Evolutionary conservation across 2,329 filamentous ascomycete species (phyloP), one percentile per base, ranked within the genome.

Genomic region (Clonostachys sp.): DNA sequence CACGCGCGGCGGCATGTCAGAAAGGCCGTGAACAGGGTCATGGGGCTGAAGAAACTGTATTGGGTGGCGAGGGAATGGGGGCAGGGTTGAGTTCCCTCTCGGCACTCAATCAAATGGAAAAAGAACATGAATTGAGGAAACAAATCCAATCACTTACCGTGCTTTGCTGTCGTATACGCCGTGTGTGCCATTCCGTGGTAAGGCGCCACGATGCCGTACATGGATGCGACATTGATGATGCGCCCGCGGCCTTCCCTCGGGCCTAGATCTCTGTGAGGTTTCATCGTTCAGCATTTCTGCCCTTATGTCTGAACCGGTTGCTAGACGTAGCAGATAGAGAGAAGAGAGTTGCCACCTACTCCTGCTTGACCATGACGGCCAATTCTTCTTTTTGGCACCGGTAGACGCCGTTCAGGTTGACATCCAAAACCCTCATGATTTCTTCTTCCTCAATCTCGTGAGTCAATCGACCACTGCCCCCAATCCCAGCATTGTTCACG

Each of bases 391-490:
- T 66, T 54, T 82, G 75, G 51, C 78, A 81, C 20, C 78, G 63
- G 71, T 77, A 82, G 1, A 83, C 73, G 5, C 79, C 80, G 41
- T 72, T 72, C 18, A 80, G 65, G 50, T 84, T 78, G 42, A 81
- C 62, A 48, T 73, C 67, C 4, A 82, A 53, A 1, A 82, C 65
- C 6, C 66, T 64, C 38, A 71, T 57, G 68, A 77, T 83, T 42
- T 78, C 74, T 2, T 65, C 64, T 45, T 74, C 64, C 1, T 63
- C 60, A 34, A 70, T 56, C 48, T 79, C 66, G 47, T 78, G 70
- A 0, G 76, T 80, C 2, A 60, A 59, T 14, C 55, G 59, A 33
- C 67, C 60, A 1, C 55, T 54, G 1, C 74, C 75, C 7, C 62
- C 62, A 24, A 81, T 69, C 3, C 78, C 79, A 2, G 78, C 78